Conservation (phyloP, 495 filamentous ascomycete genomes). For the Jackrogersella multiformis region DNA sequence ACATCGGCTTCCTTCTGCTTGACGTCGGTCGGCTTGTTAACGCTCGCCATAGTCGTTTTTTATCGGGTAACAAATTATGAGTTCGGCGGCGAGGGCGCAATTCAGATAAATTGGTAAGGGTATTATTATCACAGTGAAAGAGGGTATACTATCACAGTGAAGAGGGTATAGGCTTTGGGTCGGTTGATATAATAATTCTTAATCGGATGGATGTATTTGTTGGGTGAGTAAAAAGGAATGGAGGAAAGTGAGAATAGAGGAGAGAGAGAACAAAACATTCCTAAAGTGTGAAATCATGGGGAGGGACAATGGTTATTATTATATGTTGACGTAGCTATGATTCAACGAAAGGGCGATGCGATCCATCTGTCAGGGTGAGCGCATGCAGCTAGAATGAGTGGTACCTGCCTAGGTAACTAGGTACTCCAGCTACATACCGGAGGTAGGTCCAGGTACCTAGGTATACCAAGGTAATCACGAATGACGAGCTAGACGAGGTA, state of each 20-base stretch:
- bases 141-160: too few relatives aligned
- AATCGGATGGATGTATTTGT: neutral
- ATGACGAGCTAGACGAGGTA: slow-evolving; percentile 4
- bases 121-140: too few relatives aligned
- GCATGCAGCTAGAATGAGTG: slow-evolving; percentile 31
- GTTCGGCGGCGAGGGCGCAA: slow-evolving; percentile 1
- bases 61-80: slow-evolving; percentile 22
- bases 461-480: slow-evolving; percentile 6
- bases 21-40: slow-evolving; percentile 72
- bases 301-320: slow-evolving; percentile 32
- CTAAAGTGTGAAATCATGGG: neutral
- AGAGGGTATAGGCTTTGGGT: slow-evolving; percentile 25
- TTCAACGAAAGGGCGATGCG: slow-evolving; percentile 21
- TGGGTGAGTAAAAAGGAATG: too few relatives aligned
- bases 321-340: slow-evolving; percentile 42
- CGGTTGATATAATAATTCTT: slow-evolving; percentile 19
- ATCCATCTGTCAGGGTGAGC: slow-evolving; percentile 18
- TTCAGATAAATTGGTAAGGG: slow-evolving; percentile 14
- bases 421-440: neutral
- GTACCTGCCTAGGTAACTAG: neutral
- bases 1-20: slow-evolving; percentile 74
- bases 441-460: too few relatives aligned
- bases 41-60: slow-evolving; percentile 48
- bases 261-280: neutral
- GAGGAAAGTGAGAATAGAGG: too few relatives aligned